These are phyloP conservation scores for Leptographium procerum DNA, from an alignment of 2,329 filamentous ascomycete genomes.

Conservation along the genomic window DNA sequence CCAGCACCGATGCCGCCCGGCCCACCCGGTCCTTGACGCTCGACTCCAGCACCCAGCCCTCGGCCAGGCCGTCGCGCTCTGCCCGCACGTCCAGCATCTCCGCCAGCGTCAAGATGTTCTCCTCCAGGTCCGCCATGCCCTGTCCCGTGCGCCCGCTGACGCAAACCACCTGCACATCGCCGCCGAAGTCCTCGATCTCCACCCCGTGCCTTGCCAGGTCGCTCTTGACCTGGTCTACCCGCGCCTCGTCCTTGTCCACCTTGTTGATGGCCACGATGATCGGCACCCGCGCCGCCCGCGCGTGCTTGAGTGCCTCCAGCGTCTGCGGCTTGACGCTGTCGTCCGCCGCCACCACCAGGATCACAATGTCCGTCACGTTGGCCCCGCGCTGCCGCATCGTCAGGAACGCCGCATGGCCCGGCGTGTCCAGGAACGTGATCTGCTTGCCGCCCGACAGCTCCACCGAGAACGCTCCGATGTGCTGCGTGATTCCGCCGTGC, in stretches of 20 bases:
- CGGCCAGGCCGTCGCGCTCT: conserved; percentile 62
- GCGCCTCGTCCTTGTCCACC: conserved; percentile 76
- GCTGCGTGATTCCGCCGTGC: conserved; percentile 94
- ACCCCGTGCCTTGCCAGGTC: conserved; percentile 76
- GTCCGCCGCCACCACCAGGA: conserved; percentile 90
- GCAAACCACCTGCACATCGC: conserved; percentile 82
- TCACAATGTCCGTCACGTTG: conserved; percentile 91
- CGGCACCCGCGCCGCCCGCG: conserved; percentile 73
- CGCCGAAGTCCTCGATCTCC: conserved; percentile 88
- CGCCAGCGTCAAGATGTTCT: conserved; percentile 73
- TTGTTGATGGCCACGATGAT: conserved; percentile 99
- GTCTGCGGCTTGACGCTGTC: conserved; percentile 98
- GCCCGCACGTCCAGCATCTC: conserved; percentile 88
- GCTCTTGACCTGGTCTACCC: conserved; percentile 73
- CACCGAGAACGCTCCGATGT: conserved; percentile 95
- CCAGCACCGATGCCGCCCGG: conserved; percentile 76
- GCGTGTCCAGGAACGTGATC: conserved; percentile 95
- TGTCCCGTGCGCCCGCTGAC: conserved; percentile 90
- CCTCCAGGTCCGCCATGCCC: conserved; percentile 86
- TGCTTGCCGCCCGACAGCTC: conserved; percentile 73
- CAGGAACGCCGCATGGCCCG: conserved; percentile 89
- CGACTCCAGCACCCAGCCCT: conserved; percentile 91
- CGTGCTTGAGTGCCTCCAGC: conserved; percentile 90
- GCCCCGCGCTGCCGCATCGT: conserved; percentile 93
- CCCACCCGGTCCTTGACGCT: conserved; percentile 69